Evolutionary conservation across 2,329 filamentous ascomycete species (phyloP), one percentile per base, ranked within the genome.

Genomic region (Colletotrichum falcatum): DNA sequence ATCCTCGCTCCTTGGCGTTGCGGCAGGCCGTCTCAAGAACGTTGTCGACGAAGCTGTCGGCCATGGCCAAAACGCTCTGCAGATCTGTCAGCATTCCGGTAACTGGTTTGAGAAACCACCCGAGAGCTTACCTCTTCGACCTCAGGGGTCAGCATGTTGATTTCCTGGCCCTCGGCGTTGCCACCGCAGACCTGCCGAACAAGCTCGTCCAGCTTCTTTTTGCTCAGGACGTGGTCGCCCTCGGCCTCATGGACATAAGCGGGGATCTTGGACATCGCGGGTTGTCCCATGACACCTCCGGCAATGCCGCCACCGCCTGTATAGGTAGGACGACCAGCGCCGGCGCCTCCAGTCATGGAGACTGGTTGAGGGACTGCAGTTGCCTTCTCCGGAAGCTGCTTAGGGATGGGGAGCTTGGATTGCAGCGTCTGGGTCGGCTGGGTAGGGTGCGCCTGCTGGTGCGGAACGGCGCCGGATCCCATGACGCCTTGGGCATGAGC

Each of bases 131-230:
- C 95, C 87, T 98, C 95, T 88, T 99, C 96, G 60, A 97, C 95
- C 75, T 98, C 96, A 0, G 96, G 94, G 35, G 94, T 94, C 74
- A 98, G 83, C 46, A 91, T 88, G 78, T 95, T 94, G 71, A 90
- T 90, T 73, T 93, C 92, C 58, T 89, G 87, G n/a, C 88, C 86
- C 72, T 93, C 91, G 0, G 89, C 88, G 33, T 90, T 91, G 12
- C 92, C 92, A 64, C 95, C 95, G 44, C 94, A 97, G 70, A 98
- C 94, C 81, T 98, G 95, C 61, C 95, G 90, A 11, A 98, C 95
- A 46, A 99, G 87, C 79, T 98, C 95, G 77, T 99, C 95, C 49
- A 99, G 87, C 83, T 97, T 98, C 84, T 97, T 97, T 88, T 98
- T 98, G 83, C 92, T 97, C n/a, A 99, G 85, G 1, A 99, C 92